Evolutionary conservation across 73 alveolate species (phyloP).

Genomic region (Paramecium octaurelia): DNA sequence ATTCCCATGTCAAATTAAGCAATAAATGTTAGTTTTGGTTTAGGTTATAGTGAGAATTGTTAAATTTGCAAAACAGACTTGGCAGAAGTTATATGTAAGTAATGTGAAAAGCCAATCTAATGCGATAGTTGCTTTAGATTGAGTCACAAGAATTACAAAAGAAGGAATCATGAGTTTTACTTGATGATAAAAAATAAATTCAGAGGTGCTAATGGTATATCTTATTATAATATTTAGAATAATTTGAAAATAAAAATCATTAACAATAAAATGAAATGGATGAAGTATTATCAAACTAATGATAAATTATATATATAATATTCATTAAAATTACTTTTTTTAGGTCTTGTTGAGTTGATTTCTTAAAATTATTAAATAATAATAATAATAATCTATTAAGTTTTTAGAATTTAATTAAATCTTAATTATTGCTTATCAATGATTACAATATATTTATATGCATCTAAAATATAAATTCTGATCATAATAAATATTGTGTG

Average conservation of each 20-base stretch:
- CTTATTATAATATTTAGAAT: background rate
- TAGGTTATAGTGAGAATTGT: background rate
- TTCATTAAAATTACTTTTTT: background rate
- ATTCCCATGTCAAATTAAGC: background rate
- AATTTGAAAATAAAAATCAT: background rate
- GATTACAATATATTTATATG: too few relatives aligned
- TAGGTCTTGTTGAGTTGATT: background rate
- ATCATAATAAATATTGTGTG: too few relatives aligned
- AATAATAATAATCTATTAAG: background rate
- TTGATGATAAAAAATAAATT: background rate
- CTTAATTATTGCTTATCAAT: too few relatives aligned
- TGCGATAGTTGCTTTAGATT: constrained; percentile 7
- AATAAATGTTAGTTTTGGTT: background rate
- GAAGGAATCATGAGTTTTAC: constrained; percentile 5
- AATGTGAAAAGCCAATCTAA: constrained; percentile 15
- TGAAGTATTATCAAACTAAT: background rate
- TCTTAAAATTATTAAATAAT: background rate
- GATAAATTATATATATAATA: background rate
- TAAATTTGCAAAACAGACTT: background rate
- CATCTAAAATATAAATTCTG: too few relatives aligned
- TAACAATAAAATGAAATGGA: background rate
- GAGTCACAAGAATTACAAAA: constrained; percentile 13
- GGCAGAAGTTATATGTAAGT: background rate
- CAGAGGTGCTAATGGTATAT: background rate
- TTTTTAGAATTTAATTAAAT: too few relatives aligned